Conservation (phyloP, 257 asterid genomes). For the Paulownia fortunei region DNA sequence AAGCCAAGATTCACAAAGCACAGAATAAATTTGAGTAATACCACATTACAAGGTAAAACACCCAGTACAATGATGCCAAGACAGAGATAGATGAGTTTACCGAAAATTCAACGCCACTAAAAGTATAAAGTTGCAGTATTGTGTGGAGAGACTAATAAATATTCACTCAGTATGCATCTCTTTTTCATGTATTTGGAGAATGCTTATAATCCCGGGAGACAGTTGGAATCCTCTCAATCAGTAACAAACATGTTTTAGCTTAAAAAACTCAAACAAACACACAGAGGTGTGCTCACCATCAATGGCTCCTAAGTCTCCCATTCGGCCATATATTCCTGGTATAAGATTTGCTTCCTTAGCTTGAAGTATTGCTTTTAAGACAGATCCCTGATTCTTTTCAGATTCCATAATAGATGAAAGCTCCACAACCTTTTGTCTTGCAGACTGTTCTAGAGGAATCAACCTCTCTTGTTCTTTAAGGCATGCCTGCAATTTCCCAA, state of each 20-base stretch:
- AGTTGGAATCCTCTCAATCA: not conserved
- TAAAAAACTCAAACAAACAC: not conserved
- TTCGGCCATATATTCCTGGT: slow-evolving; percentile 91
- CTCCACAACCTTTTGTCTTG: slow-evolving; percentile 87
- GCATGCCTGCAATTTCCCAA: slow-evolving; percentile 54
- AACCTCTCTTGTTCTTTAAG: slow-evolving; percentile 70
- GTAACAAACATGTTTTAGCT: not conserved
- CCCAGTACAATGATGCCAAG: not conserved
- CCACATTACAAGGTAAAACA: not conserved
- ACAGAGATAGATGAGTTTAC: not conserved
- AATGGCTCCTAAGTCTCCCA: slow-evolving; percentile 99
- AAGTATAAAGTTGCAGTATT: not conserved
- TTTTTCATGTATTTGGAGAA: not conserved
- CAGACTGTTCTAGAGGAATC: slow-evolving; percentile 80
- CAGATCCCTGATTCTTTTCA: slow-evolving; percentile 92
- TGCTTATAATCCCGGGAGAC: not conserved
- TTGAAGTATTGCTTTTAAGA: slow-evolving; percentile 80
- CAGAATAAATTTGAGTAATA: not conserved
- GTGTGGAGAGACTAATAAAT: not conserved
- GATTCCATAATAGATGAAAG: slow-evolving; percentile 79
- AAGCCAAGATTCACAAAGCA: not conserved
- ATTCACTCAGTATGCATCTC: not conserved
- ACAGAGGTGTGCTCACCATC: slow-evolving; percentile 59
- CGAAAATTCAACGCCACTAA: not conserved
- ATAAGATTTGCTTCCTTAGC: slow-evolving; percentile 78